Percentiles rank a stretch among this genome's conserved stretches.
These are phyloP conservation scores for Trametes cingulata DNA, from an alignment of 768 basidiomycete species.

Conservation along the genomic window DNA sequence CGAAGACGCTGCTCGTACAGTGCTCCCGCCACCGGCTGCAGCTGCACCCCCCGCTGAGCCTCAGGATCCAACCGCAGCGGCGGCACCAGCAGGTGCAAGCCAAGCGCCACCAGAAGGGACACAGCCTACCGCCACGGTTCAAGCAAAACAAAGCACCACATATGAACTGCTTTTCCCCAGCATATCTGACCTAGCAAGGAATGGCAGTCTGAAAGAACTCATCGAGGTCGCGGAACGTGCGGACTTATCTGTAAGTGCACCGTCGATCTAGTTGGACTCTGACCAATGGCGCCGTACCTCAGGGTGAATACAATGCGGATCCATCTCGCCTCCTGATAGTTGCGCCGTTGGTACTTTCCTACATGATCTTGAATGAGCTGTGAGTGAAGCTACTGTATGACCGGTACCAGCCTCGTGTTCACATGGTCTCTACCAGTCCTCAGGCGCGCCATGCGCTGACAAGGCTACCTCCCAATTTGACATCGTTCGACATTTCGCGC, in stretches of 20 bases:
- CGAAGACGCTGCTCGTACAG: slow-evolving; percentile 45
- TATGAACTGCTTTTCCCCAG: slow-evolving; percentile 48
- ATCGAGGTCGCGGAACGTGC: slow-evolving; percentile 49
- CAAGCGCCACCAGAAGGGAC: neutral
- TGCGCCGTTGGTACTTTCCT: slow-evolving; percentile 62
- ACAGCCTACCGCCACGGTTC: neutral
- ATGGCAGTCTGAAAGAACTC: slow-evolving; percentile 45
- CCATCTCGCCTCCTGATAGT: slow-evolving; percentile 46
- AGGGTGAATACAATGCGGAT: slow-evolving; percentile 29
- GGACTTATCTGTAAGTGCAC: slow-evolving; percentile 52
- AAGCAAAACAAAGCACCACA: slow-evolving; percentile 2
- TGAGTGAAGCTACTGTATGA: slow-evolving; percentile 33
- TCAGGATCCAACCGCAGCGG: neutral
- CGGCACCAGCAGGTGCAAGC: neutral
- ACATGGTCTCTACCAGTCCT: slow-evolving; percentile 39
- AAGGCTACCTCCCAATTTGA: slow-evolving; percentile 53
- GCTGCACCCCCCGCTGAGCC: slow-evolving; percentile 9
- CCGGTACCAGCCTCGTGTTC: neutral
- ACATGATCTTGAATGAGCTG: slow-evolving; percentile 66
- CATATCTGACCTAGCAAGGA: slow-evolving; percentile 46
- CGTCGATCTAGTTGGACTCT: neutral
- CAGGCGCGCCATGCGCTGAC: slow-evolving; percentile 59
- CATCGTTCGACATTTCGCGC: slow-evolving; percentile 45
- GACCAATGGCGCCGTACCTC: neutral
- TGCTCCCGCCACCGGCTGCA: slow-evolving; percentile 18